These are phyloP conservation scores for Leptographium radiaticola DNA, from an alignment of 2,329 filamentous ascomycete genomes.

Conservation along the genomic window DNA sequence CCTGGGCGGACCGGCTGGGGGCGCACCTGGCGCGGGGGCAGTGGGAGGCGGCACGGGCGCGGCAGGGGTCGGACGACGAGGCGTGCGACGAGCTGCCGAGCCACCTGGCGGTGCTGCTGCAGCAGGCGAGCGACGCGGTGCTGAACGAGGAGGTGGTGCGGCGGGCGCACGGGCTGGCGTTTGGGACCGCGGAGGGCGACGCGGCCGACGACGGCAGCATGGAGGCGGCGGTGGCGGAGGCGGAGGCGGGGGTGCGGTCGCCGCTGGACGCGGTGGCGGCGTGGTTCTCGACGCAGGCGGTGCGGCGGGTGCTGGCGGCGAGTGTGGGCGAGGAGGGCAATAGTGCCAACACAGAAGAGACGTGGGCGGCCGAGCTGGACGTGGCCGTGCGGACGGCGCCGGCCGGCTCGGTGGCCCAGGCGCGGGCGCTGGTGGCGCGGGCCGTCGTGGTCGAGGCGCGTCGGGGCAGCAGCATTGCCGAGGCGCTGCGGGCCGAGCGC, in stretches of 20 bases:
- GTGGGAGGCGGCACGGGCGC: constrained; percentile 69
- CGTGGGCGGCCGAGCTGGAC: constrained; percentile 32
- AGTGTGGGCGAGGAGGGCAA: constrained; percentile 41
- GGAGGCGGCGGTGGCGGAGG: constrained; percentile 74
- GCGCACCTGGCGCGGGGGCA: constrained; percentile 59
- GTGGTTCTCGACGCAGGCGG: constrained; percentile 69
- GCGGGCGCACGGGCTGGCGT: constrained; percentile 78
- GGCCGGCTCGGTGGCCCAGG: constrained; percentile 58
- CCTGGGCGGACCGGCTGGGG: constrained; percentile 55
- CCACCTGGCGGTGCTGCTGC: constrained; percentile 62
- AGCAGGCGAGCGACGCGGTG: constrained; percentile 71
- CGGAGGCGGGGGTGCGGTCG: constrained; percentile 66
- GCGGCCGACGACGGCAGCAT: constrained; percentile 39
- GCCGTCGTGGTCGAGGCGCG: constrained; percentile 42
- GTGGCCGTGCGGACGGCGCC: constrained; percentile 64
- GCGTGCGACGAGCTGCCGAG: constrained; percentile 56
- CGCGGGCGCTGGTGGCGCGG: constrained; percentile 45
- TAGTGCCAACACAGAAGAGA: constrained; percentile 18
- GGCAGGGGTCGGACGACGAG: constrained; percentile 24
- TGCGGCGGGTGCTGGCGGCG: constrained; percentile 56
- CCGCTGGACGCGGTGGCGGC: constrained; percentile 83
- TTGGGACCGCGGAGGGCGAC: constrained; percentile 60
- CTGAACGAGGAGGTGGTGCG: constrained; percentile 67
- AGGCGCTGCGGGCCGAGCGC: constrained; percentile 35
- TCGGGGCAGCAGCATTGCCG: constrained; percentile 42